Conservation (phyloP, 1,284 basidiomycete species). For the Ceratobasidium sp. region DNA sequence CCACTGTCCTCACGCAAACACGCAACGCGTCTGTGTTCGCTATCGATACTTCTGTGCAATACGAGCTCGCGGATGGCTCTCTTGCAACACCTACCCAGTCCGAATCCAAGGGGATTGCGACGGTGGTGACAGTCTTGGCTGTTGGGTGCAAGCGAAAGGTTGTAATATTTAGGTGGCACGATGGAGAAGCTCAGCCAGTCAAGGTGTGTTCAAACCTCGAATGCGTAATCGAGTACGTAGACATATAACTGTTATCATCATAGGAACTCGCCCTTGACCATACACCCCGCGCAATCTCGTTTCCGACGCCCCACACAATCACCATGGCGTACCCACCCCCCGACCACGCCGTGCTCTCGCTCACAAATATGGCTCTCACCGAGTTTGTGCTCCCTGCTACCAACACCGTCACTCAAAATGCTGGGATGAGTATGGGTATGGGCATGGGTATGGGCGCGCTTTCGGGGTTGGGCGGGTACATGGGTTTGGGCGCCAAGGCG, state of each 20-base stretch:
- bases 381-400: constrained; percentile 66
- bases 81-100: constrained; percentile 39
- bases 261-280: constrained; percentile 87
- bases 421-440: constrained; percentile 49
- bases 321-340: constrained; percentile 81
- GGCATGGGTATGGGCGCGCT: constrained; percentile 75
- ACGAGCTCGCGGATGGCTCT: constrained; percentile 50
- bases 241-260: not conserved
- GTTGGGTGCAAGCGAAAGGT: constrained; percentile 89
- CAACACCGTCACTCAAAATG: constrained; percentile 53
- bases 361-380: constrained; percentile 66
- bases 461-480: constrained; percentile 85
- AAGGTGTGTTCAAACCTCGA: constrained; percentile 62
- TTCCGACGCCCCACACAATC: constrained; percentile 69
- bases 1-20: constrained; percentile 75
- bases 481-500: constrained; percentile 79
- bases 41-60: constrained; percentile 70
- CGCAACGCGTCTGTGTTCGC: constrained; percentile 86
- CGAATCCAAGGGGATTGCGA: constrained; percentile 61
- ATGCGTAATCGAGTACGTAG: constrained; percentile 42
- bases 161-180: constrained; percentile 87
- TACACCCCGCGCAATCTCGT: constrained; percentile 80
- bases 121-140: constrained; percentile 78
- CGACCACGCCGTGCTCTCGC: constrained; percentile 79
- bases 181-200: constrained; percentile 80